A percentile compares a stretch with the other conserved stretches of the same genome.
These are phyloP conservation scores for Anthoceros angustus DNA, from an alignment of 225 moss, liverwort and hornwort genomes.

Conservation along the genomic window DNA sequence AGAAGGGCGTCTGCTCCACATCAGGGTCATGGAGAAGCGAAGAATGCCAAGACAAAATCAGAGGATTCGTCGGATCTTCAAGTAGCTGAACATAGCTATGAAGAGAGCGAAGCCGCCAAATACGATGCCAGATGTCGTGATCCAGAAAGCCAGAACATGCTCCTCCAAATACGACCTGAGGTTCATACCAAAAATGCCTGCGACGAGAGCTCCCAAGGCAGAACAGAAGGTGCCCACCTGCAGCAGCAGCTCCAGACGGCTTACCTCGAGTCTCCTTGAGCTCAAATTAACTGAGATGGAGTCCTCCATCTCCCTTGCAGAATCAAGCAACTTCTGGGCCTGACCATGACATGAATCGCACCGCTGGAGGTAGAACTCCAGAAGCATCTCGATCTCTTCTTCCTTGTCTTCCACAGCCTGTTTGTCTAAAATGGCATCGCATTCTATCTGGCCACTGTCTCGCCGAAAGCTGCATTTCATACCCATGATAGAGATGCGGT, in stretches of 20 bases:
- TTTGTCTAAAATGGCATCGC: slow-evolving; percentile 54
- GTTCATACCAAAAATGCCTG: slow-evolving; percentile 99
- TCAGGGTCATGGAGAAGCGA: too few relatives aligned
- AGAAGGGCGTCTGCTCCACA: too few relatives aligned
- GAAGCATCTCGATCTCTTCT: slow-evolving; percentile 97
- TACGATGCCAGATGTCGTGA: slow-evolving; percentile 64
- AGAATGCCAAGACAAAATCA: too few relatives aligned
- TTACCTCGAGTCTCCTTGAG: slow-evolving; percentile 94
- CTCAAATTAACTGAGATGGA: slow-evolving; percentile 88
- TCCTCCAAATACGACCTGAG: slow-evolving; percentile 88
- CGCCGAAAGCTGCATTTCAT: slow-evolving; percentile 37
- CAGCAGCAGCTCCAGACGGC: slow-evolving; percentile 83
- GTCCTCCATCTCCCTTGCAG: slow-evolving; percentile 98
- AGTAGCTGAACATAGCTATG: slow-evolving; percentile 42
- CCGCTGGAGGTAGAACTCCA: slow-evolving; percentile 94
- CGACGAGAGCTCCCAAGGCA: slow-evolving; percentile 82
- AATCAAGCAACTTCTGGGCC: slow-evolving; percentile 74
- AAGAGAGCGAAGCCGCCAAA: slow-evolving; percentile 73
- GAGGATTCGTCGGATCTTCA: slow-evolving; percentile 53
- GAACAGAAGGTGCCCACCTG: slow-evolving; percentile 97
- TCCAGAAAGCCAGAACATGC: slow-evolving; percentile 70
- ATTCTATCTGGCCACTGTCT: slow-evolving; percentile 41
- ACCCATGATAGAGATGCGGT: slow-evolving; percentile 91
- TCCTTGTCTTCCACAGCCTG: slow-evolving; percentile 87
- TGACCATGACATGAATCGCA: slow-evolving; percentile 97